Evolutionary conservation across 176 grass and related monocot species (phyloP), one percentile per base, ranked within the genome.

Genomic region (Eremochloa ophiuroides): DNA sequence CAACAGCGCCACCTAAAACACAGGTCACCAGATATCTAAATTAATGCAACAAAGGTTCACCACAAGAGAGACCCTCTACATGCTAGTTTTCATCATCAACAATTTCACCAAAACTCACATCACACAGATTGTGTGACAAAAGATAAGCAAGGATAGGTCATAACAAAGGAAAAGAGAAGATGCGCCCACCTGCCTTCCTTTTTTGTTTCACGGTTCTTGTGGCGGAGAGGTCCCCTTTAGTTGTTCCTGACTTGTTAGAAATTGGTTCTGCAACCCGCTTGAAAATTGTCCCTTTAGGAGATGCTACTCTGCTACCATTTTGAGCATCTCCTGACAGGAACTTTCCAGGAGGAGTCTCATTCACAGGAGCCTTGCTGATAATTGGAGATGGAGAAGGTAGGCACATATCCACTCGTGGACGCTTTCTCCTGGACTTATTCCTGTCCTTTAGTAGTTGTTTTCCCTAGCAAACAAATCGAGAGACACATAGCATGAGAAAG

Each of bases 371-470:
- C 88, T 85, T 89, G 73, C 37, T 85, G 27, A 95, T 62, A 82
- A 70, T 44, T 64, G 72, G 69, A 72, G 91, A 64, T 82, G 86
- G 47, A 77, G 91, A 77, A 80, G 88, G 50, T 82, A 87, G 61
- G 81, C 72, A 88, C 30, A 93, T 77, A 80, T 91, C 93, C 29
- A 79, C 89, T 78, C 83, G 80, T 81, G 82, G 35, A 82, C 85
- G 62, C 80, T 95, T 99, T 86, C 87, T 99, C 91, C 89, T 93
- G 77, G 90, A 90, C 77, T 86, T 99, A 76, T 99, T 99, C 80
- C 89, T 86, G 80, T 99, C 97, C 83, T 99, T 99, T 61, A 93
- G 46, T 23, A 99, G 80, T 88, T 99, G 97, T 83, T 86, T 99
- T 77, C 90, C 97, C 97, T 99, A 74, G 84, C 66, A 50, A 30